A percentile compares a stretch with the other conserved stretches of the same genome.
phyloP scores from a whole-genome alignment of 345 rosid species.

The Lenwebbia sp. region DNA sequence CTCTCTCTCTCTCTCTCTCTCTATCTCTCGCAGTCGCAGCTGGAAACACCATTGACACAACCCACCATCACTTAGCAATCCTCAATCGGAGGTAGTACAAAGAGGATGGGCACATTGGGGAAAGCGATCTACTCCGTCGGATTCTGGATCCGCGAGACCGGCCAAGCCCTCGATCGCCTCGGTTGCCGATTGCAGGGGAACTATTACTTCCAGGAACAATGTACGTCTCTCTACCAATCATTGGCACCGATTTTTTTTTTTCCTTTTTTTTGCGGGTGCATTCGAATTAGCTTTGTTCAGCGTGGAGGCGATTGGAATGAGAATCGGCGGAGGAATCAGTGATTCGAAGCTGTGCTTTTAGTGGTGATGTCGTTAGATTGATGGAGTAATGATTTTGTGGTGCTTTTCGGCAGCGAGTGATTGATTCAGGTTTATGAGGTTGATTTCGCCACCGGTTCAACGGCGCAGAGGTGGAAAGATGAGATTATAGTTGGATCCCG shows the following conservation, averaged over 20 bases:
- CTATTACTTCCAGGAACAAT: conserved; percentile 62
- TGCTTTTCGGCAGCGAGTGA: neutral
- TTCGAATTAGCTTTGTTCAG: neutral
- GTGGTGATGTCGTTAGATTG: neutral
- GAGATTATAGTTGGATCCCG: neutral
- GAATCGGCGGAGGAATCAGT: neutral
- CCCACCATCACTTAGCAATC: neutral
- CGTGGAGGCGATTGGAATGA: neutral
- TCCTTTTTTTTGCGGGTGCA: neutral
- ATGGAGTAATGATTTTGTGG: neutral
- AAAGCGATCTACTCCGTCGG: conserved; percentile 75
- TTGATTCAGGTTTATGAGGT: neutral
- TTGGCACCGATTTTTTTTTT: neutral
- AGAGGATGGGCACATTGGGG: conserved; percentile 60
- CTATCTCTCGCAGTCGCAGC: neutral
- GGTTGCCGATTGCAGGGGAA: conserved; percentile 89
- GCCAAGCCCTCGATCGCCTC: conserved; percentile 94
- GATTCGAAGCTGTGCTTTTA: neutral
- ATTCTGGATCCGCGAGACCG: conserved; percentile 94
- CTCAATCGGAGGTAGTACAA: neutral
- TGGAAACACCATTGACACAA: neutral
- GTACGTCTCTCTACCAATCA: conserved; percentile 9
- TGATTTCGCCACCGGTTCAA: neutral
- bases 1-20: neutral
- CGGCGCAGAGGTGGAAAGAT: neutral